Evolutionary conservation across 176 grass and related monocot genomes (phyloP).

Genomic region (Calamus simplicifolius): DNA sequence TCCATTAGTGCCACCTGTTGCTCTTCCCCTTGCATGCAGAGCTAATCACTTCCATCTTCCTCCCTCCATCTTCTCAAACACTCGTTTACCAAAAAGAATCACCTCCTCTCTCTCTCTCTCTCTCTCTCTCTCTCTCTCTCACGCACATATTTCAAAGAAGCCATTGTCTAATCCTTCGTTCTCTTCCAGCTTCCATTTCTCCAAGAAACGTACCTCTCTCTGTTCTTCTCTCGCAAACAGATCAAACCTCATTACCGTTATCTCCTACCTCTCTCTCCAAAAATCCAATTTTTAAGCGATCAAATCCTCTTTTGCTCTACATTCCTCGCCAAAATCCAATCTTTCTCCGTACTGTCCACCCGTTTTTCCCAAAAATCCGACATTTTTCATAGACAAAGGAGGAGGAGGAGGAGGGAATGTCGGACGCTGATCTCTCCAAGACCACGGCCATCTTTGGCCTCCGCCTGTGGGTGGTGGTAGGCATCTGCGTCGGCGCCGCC

Average conservation of each 20-base stretch:
- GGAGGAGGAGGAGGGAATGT: constrained; percentile 28
- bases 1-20: too few relatives aligned
- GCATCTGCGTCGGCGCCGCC: constrained; percentile 65
- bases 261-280: constrained; percentile 18
- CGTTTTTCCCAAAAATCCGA: constrained; percentile 20
- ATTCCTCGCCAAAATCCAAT: constrained; percentile 16
- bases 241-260: not conserved
- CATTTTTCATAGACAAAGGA: constrained; percentile 8
- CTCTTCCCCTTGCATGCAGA: too few relatives aligned
- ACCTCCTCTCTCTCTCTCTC: constrained; percentile 6
- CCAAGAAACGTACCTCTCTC: not conserved
- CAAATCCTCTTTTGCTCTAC: constrained; percentile 9
- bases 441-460: constrained; percentile 73
- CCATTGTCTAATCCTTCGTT: not conserved
- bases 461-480: constrained; percentile 68
- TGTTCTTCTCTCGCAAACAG: not conserved
- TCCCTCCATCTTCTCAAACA: too few relatives aligned
- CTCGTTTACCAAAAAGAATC: too few relatives aligned
- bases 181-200: constrained; percentile 11
- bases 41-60: too few relatives aligned
- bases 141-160: constrained; percentile 15
- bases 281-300: constrained; percentile 25
- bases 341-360: constrained; percentile 19
- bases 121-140: constrained; percentile 4
- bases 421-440: constrained; percentile 70